phyloP scores from a whole-genome alignment of 1,284 basidiomycete species.

The Violaceomyces palustris region DNA sequence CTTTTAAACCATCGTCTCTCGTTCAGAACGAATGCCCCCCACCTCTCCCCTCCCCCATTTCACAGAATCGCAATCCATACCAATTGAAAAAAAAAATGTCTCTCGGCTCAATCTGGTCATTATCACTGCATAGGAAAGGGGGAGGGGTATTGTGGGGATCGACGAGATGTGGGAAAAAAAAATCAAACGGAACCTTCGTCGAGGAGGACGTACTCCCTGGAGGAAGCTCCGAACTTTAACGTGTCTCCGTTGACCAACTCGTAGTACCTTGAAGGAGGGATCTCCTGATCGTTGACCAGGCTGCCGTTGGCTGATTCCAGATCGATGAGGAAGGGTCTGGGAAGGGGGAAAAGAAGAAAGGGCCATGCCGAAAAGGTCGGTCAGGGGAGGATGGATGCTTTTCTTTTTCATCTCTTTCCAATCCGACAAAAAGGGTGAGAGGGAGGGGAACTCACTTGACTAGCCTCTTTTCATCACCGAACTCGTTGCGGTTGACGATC shows the following conservation, averaged over 20 bases:
- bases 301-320: constrained; percentile 95
- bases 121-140: no score
- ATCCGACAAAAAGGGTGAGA: no score
- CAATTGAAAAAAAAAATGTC: no score
- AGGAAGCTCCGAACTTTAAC: constrained; percentile 42
- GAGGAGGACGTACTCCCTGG: constrained; percentile 44
- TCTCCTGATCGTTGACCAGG: constrained; percentile 76
- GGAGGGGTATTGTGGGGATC: no score
- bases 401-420: no score
- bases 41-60: no score
- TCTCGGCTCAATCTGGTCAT: no score
- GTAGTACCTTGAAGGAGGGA: constrained; percentile 83
- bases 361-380: not conserved
- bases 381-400: not conserved
- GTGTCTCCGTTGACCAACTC: constrained; percentile 76
- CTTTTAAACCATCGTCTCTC: no score
- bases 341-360: not conserved
- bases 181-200: constrained; percentile 32
- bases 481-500: constrained; percentile 79
- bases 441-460: constrained; percentile 43
- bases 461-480: constrained; percentile 65
- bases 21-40: no score
- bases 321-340: constrained; percentile 66
- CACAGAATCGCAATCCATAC: no score
- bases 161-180: no score